Evolutionary conservation across 306 rosid genomes (phyloP), one percentile per base, ranked within the genome.

Genomic region (Inga laurina): DNA sequence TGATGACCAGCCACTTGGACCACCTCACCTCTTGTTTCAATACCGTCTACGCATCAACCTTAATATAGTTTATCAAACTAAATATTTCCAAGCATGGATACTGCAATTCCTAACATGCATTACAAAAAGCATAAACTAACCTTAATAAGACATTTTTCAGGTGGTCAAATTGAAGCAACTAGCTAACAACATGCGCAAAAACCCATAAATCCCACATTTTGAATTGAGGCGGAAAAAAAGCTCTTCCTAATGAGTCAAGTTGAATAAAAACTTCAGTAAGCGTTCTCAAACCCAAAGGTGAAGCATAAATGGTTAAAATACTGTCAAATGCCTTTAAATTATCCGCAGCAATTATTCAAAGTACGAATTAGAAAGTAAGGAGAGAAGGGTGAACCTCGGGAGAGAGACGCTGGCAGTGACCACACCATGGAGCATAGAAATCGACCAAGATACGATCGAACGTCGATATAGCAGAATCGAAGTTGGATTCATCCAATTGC

Each of bases 381-480:
- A 21, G 19, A 62, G 46, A 80, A 51, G 48, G 15, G 43, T 70
- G 32, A 70, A 92, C 94, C 94, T 90, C 91, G 46, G 92, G 97
- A 78, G 92, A 85, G 77, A 92, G 97, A 76, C 91, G 91, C 82
- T 90, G 88, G 89, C 97, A 90, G 88, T 90, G 97, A 70, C 90
- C 90, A 65, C 97, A 92, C 97, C 94, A 92, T 0, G 97, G 97
- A 59, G 97, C 97, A 81, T 90, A 88, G 85, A 92, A 90, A 19
- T 92, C 97, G 27, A 92, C 91, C 82, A 92, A 72, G 52, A 92
- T 82, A 59, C 59, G 80, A 73, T 90, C 94, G 57, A 92, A 86
- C n/a, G 89, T 37, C 0, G 97, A 86, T 75, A 90, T 88, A 65
- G 92, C 94, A 21, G 86, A 84, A 68, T 92, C 97, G 67, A 92